Evolutionary conservation across 2,329 filamentous ascomycete species (phyloP), one percentile per base, ranked within the genome.

Genomic region (Bretziella fagacearum): DNA sequence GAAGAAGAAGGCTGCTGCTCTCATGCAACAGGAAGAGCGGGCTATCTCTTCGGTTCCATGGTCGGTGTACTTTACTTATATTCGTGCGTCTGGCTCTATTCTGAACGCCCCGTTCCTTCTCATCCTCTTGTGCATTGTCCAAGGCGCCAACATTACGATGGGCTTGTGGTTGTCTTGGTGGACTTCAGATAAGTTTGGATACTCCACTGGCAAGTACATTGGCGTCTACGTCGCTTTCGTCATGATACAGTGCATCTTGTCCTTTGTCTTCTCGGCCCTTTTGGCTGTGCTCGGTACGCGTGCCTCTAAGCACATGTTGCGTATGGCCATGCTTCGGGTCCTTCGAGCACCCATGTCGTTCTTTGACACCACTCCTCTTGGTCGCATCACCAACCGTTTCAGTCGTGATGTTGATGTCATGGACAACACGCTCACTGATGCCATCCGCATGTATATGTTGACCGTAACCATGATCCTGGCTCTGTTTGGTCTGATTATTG

Each of bases 341-440:
- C 64, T 80, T n/a, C 68, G 76, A 22, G 76, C 76, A 2, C 76
- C 76, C n/a, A 79, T 80, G 85, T 81, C 83, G 3, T 96, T 96
- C 65, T 96, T 96, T 64, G 91, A 98, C 56, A 96, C 91, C 0
- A 96, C 91, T 1, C 91, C 91, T 0, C 71, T 96, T 1, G 91
- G 91, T 17, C 81, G 89, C 30, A 95, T 96, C 60, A 94, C 86
- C 18, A 96, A 96, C 60, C 83, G 91, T 13, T 96, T 96, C 63
- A 93, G 85, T 26, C 81, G 89, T 55, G 91, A 98, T 57, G 83
- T 96, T 33, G 85, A 95, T 57, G 84, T 91, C 48, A 93, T 96
- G 85, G 91, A 96, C 64, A 94, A 94, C 60, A 84, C 79, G 49
- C 65, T 95, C 36, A 81, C 81, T 0, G 89, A 95, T 56, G 81